A percentile compares a stretch with the other conserved stretches of the same genome.
phyloP scores from a whole-genome alignment of 2,329 filamentous ascomycete genomes.

The Colletotrichum chrysophilum region DNA sequence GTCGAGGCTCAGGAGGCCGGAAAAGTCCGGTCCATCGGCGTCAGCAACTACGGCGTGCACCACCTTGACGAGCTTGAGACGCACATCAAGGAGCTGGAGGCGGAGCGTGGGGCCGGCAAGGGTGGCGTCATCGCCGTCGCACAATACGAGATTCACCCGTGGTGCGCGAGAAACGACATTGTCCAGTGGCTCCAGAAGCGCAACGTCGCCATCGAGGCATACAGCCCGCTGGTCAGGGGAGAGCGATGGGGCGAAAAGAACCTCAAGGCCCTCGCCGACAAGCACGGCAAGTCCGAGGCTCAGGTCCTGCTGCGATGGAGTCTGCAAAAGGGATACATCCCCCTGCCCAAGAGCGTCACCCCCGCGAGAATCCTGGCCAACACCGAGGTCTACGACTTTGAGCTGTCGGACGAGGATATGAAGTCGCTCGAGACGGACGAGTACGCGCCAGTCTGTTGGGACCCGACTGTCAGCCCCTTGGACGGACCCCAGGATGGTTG shows the following conservation, averaged over 20 bases:
- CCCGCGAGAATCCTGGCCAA: constrained; percentile 72
- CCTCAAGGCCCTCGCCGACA: constrained; percentile 69
- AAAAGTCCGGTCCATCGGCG: constrained; percentile 65
- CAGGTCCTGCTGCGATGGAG: constrained; percentile 84
- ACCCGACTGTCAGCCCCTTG: constrained; percentile 55
- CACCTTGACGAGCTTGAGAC: constrained; percentile 65
- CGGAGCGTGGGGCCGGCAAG: constrained; percentile 65
- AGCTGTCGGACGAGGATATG: constrained; percentile 58
- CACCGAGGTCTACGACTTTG: constrained; percentile 58
- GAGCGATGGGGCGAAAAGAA: constrained; percentile 73
- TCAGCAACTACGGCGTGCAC: constrained; percentile 70
- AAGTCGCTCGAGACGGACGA: constrained; percentile 52
- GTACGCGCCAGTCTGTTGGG: constrained; percentile 62
- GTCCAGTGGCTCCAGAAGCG: constrained; percentile 75
- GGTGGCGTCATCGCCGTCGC: constrained; percentile 81
- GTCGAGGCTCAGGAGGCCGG: constrained; percentile 68
- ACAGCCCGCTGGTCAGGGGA: constrained; percentile 67
- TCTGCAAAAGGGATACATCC: constrained; percentile 78
- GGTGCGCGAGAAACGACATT: constrained; percentile 82
- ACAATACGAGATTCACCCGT: constrained; percentile 91
- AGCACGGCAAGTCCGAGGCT: constrained; percentile 75
- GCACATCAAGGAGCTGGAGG: constrained; percentile 66
- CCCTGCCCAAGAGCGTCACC: constrained; percentile 76
- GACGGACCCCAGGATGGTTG: constrained; percentile 33
- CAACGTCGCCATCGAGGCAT: constrained; percentile 67